Percentiles rank a stretch among this genome's conserved stretches.
Evolutionary conservation across 179 eudicot genomes (phyloP).

Genomic region (Spergularia azorica): DNA sequence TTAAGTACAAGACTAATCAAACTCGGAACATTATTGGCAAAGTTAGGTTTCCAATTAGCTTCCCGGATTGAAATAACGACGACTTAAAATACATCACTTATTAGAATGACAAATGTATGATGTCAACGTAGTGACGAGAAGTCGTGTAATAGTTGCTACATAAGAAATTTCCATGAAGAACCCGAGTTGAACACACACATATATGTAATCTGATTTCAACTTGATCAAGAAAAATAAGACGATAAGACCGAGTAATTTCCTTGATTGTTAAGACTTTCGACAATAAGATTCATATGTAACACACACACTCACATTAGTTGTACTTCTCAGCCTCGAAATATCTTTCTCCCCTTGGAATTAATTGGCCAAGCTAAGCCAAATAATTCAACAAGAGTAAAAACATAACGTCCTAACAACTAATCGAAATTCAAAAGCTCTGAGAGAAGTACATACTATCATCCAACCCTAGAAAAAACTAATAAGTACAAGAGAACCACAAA

Average conservation of each 20-base stretch:
- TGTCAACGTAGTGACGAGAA: too few relatives aligned
- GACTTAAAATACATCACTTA: too few relatives aligned
- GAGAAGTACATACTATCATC: neutral
- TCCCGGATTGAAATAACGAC: neutral
- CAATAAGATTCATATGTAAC: constrained; percentile 11
- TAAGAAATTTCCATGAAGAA: too few relatives aligned
- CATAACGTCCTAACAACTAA: constrained; percentile 11
- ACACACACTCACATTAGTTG: constrained; percentile 4
- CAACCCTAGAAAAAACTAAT: neutral
- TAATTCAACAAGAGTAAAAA: constrained; percentile 20
- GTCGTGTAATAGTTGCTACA: too few relatives aligned
- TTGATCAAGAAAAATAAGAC: neutral
- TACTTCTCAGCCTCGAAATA: neutral
- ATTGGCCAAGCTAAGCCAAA: constrained; percentile 18
- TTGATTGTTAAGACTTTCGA: neutral
- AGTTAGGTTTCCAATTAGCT: neutral
- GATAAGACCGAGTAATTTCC: neutral
- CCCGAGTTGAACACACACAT: too few relatives aligned
- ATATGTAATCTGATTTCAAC: too few relatives aligned
- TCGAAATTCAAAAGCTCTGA: neutral
- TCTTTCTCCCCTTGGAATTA: constrained; percentile 10
- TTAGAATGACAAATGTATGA: neutral
- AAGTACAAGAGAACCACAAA: constrained; percentile 27
- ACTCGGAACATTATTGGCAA: neutral
- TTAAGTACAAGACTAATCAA: constrained; percentile 1